Percentiles rank a stretch among this genome's conserved stretches.
phyloP scores from a whole-genome alignment of 2,329 filamentous ascomycete species.

The Xylaria arbuscula region DNA sequence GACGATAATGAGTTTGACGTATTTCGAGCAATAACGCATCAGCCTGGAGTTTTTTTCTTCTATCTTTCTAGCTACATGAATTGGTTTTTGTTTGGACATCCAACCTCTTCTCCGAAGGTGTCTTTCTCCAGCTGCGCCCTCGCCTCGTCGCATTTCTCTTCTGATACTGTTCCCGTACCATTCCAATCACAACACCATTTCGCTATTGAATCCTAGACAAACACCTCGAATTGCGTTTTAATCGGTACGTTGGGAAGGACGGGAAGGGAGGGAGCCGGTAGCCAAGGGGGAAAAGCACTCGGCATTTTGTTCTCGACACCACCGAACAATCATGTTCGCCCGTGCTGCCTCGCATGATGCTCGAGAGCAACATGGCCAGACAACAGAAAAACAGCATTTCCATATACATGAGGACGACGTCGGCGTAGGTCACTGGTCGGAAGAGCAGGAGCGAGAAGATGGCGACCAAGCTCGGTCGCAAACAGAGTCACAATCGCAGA shows the following conservation, averaged over 20 bases:
- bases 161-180: background rate
- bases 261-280: constrained; percentile 23
- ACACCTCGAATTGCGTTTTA: background rate
- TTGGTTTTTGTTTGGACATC: constrained; percentile 2
- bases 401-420: constrained; percentile 52
- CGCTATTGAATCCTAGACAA: background rate
- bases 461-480: constrained; percentile 48
- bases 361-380: constrained; percentile 40
- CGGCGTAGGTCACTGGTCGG: constrained; percentile 2
- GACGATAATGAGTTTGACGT: background rate
- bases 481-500: constrained; percentile 38
- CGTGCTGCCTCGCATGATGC: constrained; percentile 42
- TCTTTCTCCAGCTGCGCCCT: background rate
- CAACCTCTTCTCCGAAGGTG: background rate
- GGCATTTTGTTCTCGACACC: background rate
- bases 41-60: background rate
- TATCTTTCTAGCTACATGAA: background rate
- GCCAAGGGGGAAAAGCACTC: background rate
- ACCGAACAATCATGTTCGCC: constrained; percentile 25
- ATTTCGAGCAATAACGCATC: background rate
- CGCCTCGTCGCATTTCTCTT: background rate
- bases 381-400: constrained; percentile 50
- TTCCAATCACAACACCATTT: too few relatives aligned
- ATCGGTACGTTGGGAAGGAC: background rate
- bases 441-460: constrained; percentile 14